Evolutionary conservation across 176 grass and related monocot genomes (phyloP), one percentile per base, ranked within the genome.

Genomic region (Olyra latifolia): DNA sequence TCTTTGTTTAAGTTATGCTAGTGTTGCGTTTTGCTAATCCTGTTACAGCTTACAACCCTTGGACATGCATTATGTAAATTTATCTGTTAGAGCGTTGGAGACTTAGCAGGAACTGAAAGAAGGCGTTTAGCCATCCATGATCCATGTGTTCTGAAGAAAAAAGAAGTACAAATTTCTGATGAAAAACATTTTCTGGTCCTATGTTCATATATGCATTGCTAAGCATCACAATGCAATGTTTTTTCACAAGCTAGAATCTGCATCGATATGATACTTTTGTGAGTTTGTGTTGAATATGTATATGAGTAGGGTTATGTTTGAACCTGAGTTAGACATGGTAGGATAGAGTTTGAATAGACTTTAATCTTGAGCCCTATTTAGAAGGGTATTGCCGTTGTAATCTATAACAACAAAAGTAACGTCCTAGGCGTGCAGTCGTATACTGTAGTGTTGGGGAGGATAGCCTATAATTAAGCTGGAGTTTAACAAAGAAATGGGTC

Each of bases 1-100:
- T 45, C 66, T 55, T 60, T 75, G 50, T 42, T 46, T 73, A 59
- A 22, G 27, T 88, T 83, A 47, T 65, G 65, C 40, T 70, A 46
- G 45, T 54, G 48, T 66, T 27, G 7, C 39, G 24, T 22, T n/a
- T 56, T 14, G 35, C 40, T 32, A 55, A 30, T 64, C 48, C 15
- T 83, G 35, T 47, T 45, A 25, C 32, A 35, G 32, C 32, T 35
- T 35, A 35, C 9, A 66, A 25, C 12, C 14, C 13, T 69, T 84
- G 38, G 38, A 11, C 54, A 22, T 50, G 4, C 57, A 20, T 45
- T 55, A 15, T 80, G 54, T n/a, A 69, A 62, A 76, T 69, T 62
- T 83, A 41, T 52, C 27, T 62, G 35, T 57, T 27, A 10, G 10
- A 54, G 32, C 27, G n/a, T 47, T 67, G 43, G 75, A 22, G 4